Base-by-base conservation (phyloP, 495 filamentous ascomycete genomes). In the Tuber indicum region DNA sequence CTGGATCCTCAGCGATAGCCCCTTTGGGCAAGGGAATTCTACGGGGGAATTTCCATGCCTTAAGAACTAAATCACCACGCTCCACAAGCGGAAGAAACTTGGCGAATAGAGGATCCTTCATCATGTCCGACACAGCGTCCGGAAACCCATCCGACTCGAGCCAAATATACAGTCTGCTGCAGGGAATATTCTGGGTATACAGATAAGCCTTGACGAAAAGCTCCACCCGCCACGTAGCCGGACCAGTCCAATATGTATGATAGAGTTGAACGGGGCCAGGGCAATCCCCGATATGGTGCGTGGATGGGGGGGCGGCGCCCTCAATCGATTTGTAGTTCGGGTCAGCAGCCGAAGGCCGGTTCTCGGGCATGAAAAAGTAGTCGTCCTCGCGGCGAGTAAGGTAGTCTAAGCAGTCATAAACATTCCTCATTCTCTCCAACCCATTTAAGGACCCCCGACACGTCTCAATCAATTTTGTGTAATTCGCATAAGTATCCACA, bases 221-320 rank as follows among this genome's bases (percentile, higher is more conserved):
- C 72, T 89, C 88, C 58, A 89, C 86, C 32, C 88, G 84, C 88
- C 88, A 89, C 3, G 87, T 89, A 17, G 88, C 87, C 10, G 87
- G 86, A 4, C 88, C 88, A 23, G 87, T 88, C 88, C 88, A 89
- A 85, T 89, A 89, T 1, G 86, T 86, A 74, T 89, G 88, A 72
- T 86, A 89, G 23, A 87, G 86, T 42, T 88, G 85, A 71, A 89
- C 86, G n/a, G 88, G 87, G 26, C 88, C 88, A 62, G 86, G 82
- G 78, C 88, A 89, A 52, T 85, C 81, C 6, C 87, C 88, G 44
- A 85, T 82, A 9, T 79, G 84, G 19, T 83, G 75, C 17, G 72
- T 71, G 5, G 75, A 72, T 3, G 74, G 72, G n/a, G 82, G 79
- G 9, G 84, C 76, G 8, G 84, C 78, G 3, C 77, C 44, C 39